Base-by-base conservation (phyloP, 164 flowering plant species). In the Dillenia suffruticosa region DNA sequence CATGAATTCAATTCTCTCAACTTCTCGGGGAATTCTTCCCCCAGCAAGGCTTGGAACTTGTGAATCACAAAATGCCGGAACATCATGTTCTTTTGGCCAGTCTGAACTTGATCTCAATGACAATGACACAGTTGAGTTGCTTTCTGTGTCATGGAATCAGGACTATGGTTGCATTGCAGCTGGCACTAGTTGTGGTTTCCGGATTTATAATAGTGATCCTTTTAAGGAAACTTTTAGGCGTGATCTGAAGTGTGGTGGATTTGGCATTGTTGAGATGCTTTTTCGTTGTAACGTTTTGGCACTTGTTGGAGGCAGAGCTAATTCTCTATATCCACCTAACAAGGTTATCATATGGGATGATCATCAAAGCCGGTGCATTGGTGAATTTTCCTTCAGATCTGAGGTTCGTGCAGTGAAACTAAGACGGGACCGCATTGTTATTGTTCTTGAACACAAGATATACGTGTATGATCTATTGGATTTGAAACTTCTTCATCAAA, bases 271-370 rank as follows among this genome's bases (percentile, higher is more conserved):
- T 45, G 87, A 81, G 65, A 81, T 81, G 84, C 72, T 83, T 19
- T 79, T 77, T 47, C 74, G 80, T 14, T 74, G 83, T 73, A 81
- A 81, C 55, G 75, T 81, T 54, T 56, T 83, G 44, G 87, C 84
- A 46, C 84, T 83, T 55, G 87, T 83, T 63, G 84, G 87, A 8
- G 76, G 75, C 49, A 81, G 67, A 53, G 64, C 74, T 44, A 79
- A 83, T 68, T 59, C 73, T 9, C 84, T 74, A 32, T 79, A 76
- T 49, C 81, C 84, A 11, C 80, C 84, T 17, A 81, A 77, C 59
- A 81, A 78, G 66, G 82, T 82, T 63, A 67, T 80, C 74, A 78
- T 82, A 19, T 82, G 87, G 87, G 87, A 82, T 75, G 87, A 83
- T 73, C 81, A 81, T 59, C 87, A 81, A 57, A 75, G 83, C 57